phyloP scores from a whole-genome alignment of 441 rosid genomes.

The Erodium trifolium region DNA sequence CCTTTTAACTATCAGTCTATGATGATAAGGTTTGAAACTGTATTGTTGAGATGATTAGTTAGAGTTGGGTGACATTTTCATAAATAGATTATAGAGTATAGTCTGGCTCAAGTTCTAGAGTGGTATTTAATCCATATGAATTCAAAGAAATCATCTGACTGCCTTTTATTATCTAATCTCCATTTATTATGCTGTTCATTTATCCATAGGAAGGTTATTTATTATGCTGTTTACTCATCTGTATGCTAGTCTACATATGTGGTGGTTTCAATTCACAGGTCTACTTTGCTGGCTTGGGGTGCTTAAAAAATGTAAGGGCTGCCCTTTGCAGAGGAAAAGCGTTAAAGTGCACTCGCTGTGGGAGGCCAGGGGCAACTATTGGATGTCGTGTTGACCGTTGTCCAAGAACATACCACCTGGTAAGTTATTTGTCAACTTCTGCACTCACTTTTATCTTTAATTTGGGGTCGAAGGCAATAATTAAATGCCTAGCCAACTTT shows the following conservation, averaged over 20 bases:
- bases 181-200: constrained; percentile 14
- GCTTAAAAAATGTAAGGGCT: constrained; percentile 89
- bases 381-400: constrained; percentile 99
- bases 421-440: constrained; percentile 30
- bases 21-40: background rate
- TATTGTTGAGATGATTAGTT: background rate
- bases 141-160: no score
- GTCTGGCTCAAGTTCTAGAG: background rate
- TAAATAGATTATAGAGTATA: background rate
- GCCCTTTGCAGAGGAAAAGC: constrained; percentile 93
- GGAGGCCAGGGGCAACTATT: constrained; percentile 97
- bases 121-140: background rate
- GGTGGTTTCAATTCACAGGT: constrained; percentile 48
- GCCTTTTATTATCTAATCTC: background rate
- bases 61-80: constrained; percentile 1
- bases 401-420: constrained; percentile 97
- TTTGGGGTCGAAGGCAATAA: background rate
- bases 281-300: constrained; percentile 94
- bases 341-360: constrained; percentile 89
- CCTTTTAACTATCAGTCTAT: background rate
- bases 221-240: constrained; percentile 4
- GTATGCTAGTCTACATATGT: constrained; percentile 17
- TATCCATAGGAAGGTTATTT: background rate
- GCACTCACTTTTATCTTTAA: constrained; percentile 2
- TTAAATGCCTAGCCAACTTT: no score